These are phyloP conservation scores for Mycocentrospora acerina DNA, from an alignment of 2,329 filamentous ascomycete genomes.

Conservation along the genomic window DNA sequence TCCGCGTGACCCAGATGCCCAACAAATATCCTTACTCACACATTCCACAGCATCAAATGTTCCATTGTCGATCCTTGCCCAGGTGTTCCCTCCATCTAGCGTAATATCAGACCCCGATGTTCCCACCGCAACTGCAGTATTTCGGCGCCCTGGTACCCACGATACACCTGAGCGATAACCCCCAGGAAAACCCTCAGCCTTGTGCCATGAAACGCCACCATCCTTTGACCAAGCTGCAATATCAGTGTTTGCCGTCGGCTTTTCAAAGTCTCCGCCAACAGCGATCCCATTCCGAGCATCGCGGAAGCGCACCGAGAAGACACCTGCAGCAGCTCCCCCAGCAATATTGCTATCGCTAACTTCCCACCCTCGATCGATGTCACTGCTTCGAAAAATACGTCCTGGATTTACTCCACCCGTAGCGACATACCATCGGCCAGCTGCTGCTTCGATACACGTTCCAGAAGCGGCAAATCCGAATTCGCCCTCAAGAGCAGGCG, in stretches of 20 bases:
- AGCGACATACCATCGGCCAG: constrained; percentile 31
- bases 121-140: constrained; percentile 26
- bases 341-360: constrained; percentile 21
- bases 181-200: constrained; percentile 21
- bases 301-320: constrained; percentile 30
- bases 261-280: constrained; percentile 29
- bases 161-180: constrained; percentile 29
- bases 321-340: constrained; percentile 29
- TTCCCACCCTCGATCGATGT: constrained; percentile 20
- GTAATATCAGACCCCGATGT: constrained; percentile 32
- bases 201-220: constrained; percentile 24
- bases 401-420: constrained; percentile 28
- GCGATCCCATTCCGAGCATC: constrained; percentile 25
- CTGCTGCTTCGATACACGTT: constrained; percentile 29
- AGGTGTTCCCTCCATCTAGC: constrained; percentile 28
- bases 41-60: constrained; percentile 33
- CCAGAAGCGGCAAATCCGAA: constrained; percentile 30
- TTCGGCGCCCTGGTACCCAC: constrained; percentile 21
- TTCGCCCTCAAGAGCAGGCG: constrained; percentile 23
- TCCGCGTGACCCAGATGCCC: constrained; percentile 29
- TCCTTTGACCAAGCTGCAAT: constrained; percentile 28
- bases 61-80: constrained; percentile 25
- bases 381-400: constrained; percentile 21
- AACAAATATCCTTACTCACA: constrained; percentile 16
- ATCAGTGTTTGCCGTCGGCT: constrained; percentile 19